Base-by-base conservation (phyloP, 2,329 filamentous ascomycete genomes). In the Arachnopeziza araneosa region DNA sequence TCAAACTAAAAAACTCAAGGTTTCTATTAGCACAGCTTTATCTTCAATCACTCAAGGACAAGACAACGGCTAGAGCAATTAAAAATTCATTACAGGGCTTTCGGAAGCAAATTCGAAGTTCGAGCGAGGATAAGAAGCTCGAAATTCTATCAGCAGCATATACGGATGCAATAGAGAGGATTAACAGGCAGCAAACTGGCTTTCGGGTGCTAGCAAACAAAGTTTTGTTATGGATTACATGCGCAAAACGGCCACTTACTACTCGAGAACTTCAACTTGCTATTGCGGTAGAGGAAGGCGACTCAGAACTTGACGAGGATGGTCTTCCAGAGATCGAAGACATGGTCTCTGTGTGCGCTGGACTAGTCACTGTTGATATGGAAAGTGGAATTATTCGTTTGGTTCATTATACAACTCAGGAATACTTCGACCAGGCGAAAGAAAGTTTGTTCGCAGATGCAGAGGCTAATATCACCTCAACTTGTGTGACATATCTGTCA, bases 181-280 rank as follows among this genome's bases (percentile, higher is more conserved):
- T 82, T 22, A 55, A 74, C n/a, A 60, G 64, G 0, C 78, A 81
- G 52, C 21, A 23, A 19, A 30, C 23, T 26, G 50, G 21, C 4
- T n/a, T 48, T 19, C 17, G 24, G 53, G 21, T 53, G 32, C 30
- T 58, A 26, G 50, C 56, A 4, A 56, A 58, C 24, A 26, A 58
- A n/a, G 52, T 55, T 10, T 30, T 60, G 3, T 55, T 22, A n/a
- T 60, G 55, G 59, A 52, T 60, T 24, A 60, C 55, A 3, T 76
- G 62, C 44, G 70, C 76, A 0, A 72, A 67, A 50, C 70, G 73
- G 30, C 72, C 65, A 0, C 59, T 81, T 0, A 71, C 62, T 1
- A 66, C 57, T 0, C 0, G 24, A 0, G 77, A 80, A 60, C 69
- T 81, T 8, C 71, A 72, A 56, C 71, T 79, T 61, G 78, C 77